Conservation (phyloP, 305 asterid genomes). For the Plantago rigida region DNA sequence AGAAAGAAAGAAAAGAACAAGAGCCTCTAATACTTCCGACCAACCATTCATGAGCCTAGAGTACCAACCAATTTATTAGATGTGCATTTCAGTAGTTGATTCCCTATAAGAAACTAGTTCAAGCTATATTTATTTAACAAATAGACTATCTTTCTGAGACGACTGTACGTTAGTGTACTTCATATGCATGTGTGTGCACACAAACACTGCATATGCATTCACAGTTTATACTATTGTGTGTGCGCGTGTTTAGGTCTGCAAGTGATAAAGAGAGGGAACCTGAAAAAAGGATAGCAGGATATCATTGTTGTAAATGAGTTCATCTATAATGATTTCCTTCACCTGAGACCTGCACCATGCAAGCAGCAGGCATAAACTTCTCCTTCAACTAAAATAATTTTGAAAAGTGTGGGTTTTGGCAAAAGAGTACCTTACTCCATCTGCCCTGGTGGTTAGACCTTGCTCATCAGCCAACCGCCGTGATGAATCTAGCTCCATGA, state of each 20-base stretch:
- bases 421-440: conserved; percentile 57
- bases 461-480: conserved; percentile 54
- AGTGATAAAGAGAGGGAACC: conserved; percentile 40
- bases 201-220: background rate
- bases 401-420: background rate
- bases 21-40: no score
- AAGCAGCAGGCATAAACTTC: conserved; percentile 23
- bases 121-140: background rate
- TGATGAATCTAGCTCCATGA: conserved; percentile 72
- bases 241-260: background rate
- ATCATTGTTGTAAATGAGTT: conserved; percentile 48
- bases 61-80: no score
- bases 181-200: background rate
- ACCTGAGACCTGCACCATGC: conserved; percentile 58
- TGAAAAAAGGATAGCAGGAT: conserved; percentile 57
- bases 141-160: background rate
- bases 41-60: no score
- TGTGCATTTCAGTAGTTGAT: background rate
- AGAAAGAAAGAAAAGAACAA: no score
- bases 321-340: conserved; percentile 68
- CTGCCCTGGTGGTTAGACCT: conserved; percentile 69
- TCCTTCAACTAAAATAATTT: conserved; percentile 2
- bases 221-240: no score
- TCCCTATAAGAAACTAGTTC: conserved; percentile 8
- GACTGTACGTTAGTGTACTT: background rate